Percentiles rank a stretch among this genome's conserved stretches.
Evolutionary conservation across 148 eudicot species (phyloP).

Genomic region (Hydrangea macrophylla): DNA sequence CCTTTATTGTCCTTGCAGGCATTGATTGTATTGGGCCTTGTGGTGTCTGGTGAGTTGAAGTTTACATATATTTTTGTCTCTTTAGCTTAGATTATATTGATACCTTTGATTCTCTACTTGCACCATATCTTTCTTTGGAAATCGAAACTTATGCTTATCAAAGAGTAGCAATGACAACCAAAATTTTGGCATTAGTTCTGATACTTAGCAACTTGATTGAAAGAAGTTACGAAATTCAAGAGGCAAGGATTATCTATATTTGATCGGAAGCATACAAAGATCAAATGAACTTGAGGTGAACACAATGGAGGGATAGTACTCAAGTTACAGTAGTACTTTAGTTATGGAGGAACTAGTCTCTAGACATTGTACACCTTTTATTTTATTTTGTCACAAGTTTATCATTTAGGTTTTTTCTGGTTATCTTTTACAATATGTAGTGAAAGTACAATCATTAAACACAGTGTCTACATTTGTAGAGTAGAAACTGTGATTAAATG

Average conservation of each 20-base stretch:
- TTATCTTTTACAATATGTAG: too few species aligned
- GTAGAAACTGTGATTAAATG: background rate
- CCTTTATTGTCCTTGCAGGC: slow-evolving; percentile 49
- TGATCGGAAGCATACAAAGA: too few species aligned
- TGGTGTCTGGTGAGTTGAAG: slow-evolving; percentile 66
- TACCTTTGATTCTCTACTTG: background rate
- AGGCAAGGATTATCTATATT: background rate
- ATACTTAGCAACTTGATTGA: background rate
- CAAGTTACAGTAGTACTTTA: too few species aligned
- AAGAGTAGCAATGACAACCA: background rate
- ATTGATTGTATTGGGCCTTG: slow-evolving; percentile 47
- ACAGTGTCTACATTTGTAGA: background rate
- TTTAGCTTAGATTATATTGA: too few species aligned
- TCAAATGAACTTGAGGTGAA: too few species aligned
- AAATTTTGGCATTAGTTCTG: background rate
- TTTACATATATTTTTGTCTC: background rate
- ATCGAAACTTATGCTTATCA: background rate
- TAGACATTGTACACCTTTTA: too few species aligned
- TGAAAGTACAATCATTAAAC: too few species aligned
- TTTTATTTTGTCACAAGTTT: too few species aligned
- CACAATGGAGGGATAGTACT: too few species aligned
- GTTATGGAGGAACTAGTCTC: too few species aligned
- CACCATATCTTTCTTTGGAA: background rate
- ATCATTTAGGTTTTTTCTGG: too few species aligned
- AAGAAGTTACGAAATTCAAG: background rate